These are phyloP conservation scores for Aspergillus brunneoviolaceus DNA, from an alignment of 2,329 filamentous ascomycete genomes.

Conservation along the genomic window DNA sequence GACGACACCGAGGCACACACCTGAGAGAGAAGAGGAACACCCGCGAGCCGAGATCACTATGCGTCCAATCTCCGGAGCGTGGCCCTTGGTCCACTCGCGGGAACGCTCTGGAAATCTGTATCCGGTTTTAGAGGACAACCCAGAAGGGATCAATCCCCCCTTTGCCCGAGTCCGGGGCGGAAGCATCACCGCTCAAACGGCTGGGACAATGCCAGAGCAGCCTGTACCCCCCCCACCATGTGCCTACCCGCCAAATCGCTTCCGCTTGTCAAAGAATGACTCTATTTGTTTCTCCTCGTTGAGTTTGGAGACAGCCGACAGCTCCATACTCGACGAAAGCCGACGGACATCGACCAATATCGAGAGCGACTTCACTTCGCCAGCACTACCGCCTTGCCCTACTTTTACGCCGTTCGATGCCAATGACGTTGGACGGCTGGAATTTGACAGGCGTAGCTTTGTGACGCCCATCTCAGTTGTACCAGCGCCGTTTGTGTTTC, in stretches of 20 bases:
- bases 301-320: slow-evolving; percentile 40
- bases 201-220: slow-evolving; percentile 36
- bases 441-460: slow-evolving; percentile 31
- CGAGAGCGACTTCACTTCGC: slow-evolving; percentile 32
- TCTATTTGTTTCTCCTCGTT: slow-evolving; percentile 38
- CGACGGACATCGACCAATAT: slow-evolving; percentile 26
- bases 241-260: slow-evolving; percentile 31
- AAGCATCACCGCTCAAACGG: slow-evolving; percentile 36
- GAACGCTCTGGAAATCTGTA: slow-evolving; percentile 24
- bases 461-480: slow-evolving; percentile 25
- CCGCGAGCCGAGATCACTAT: slow-evolving; percentile 25
- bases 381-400: slow-evolving; percentile 34
- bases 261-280: slow-evolving; percentile 36
- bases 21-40: slow-evolving; percentile 31
- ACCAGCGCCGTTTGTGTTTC: slow-evolving; percentile 28
- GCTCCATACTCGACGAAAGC: slow-evolving; percentile 39
- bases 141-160: slow-evolving; percentile 23
- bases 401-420: slow-evolving; percentile 39
- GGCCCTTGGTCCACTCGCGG: slow-evolving; percentile 30
- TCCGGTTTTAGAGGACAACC: slow-evolving; percentile 25
- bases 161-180: slow-evolving; percentile 28
- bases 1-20: slow-evolving; percentile 37
- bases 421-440: slow-evolving; percentile 36
- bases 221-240: slow-evolving; percentile 38
- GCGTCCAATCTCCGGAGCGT: slow-evolving; percentile 30